Evolutionary conservation across 2,329 filamentous ascomycete genomes (phyloP), one percentile per base, ranked within the genome.

Genomic region (Talaromyces sp.): DNA sequence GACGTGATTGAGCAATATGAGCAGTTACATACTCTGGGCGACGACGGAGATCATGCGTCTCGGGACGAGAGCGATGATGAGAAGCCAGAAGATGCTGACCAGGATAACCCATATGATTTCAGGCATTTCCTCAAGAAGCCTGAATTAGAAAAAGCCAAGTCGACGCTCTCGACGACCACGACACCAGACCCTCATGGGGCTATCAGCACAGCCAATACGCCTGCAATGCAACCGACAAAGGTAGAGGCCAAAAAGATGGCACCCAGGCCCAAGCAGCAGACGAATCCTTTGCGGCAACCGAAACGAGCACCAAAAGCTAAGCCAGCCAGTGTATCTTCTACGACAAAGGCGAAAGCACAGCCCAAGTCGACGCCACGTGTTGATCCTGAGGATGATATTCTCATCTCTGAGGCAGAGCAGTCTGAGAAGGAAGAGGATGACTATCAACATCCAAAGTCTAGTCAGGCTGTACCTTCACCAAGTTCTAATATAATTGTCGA

Each of bases 1-100:
- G 86, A 84, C 71, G 82, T 96, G 47, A 84, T 86, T 57, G 84
- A 87, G 59, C 84, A 89, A 72, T 88, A 91, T 73, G 83, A 87
- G 10, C 91, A 91, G 67, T 83, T 95, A 43, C 81, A 79, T 33
- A 75, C 74, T 25, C 62, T 76, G 8, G 74, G 74, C 37, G 75
- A 78, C n/a, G 77, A 80, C 33, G 75, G 68, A 8, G 71, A 70
- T 33, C 61, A 66, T n/a, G 61, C 56, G 19, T 61, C 61, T 25
- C 47, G 61, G 37, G 59, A 64, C 27, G 68, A 72, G 41, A 75
- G 72, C 60, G 78, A 78, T 31, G 76, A 81, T n/a, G 78, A 81
- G 56, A 77, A 75, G 2, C 72, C 70, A 39, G 69, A 67, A 7
- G 68, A 70, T 17, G 73, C 80, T 1, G 81, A 83, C 66, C 74